These are phyloP conservation scores for Keqinozyma sinolaborantium DNA, from an alignment of 1,139 yeast genomes.

Conservation along the genomic window DNA sequence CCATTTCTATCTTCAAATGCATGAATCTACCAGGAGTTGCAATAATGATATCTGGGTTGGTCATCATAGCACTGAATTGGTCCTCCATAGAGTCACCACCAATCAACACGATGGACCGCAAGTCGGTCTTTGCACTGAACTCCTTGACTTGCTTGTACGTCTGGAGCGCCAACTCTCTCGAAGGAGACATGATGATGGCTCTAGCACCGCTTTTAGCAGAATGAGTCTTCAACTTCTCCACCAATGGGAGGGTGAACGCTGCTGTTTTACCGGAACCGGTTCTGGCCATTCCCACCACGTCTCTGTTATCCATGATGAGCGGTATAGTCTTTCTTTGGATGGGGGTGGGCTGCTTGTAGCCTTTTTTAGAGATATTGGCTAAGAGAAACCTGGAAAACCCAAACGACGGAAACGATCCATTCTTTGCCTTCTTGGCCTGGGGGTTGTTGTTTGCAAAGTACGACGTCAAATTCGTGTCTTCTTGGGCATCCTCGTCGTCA, in stretches of 20 bases:
- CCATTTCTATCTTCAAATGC: constrained; percentile 95
- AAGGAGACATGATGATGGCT: constrained; percentile 83
- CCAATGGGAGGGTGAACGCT: constrained; percentile 92
- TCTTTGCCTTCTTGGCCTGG: constrained; percentile 61
- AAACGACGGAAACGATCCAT: constrained; percentile 85
- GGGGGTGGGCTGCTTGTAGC: constrained; percentile 94
- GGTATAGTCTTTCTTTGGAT: constrained; percentile 96
- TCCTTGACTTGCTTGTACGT: constrained; percentile 88
- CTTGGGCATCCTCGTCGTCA: constrained; percentile 45
- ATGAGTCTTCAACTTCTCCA: constrained; percentile 74
- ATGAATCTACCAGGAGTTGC: constrained; percentile 98
- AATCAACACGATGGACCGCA: constrained; percentile 74
- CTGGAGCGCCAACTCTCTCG: constrained; percentile 92
- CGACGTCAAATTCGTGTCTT: constrained; percentile 39
- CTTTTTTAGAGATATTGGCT: constrained; percentile 73
- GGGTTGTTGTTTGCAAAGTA: constrained; percentile 39
- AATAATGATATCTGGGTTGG: constrained; percentile 89
- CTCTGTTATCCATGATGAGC: constrained; percentile 77
- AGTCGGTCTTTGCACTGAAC: constrained; percentile 78
- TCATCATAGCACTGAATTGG: constrained; percentile 89
- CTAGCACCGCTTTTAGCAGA: constrained; percentile 82
- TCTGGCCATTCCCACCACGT: constrained; percentile 98
- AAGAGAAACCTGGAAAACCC: constrained; percentile 77
- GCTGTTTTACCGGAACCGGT: constrained; percentile 98
- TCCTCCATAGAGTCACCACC: constrained; percentile 99